Percentiles rank a stretch among this genome's conserved stretches.
These are phyloP conservation scores for Phialocephala subalpina DNA, from an alignment of 2,329 filamentous ascomycete genomes.

Conservation along the genomic window DNA sequence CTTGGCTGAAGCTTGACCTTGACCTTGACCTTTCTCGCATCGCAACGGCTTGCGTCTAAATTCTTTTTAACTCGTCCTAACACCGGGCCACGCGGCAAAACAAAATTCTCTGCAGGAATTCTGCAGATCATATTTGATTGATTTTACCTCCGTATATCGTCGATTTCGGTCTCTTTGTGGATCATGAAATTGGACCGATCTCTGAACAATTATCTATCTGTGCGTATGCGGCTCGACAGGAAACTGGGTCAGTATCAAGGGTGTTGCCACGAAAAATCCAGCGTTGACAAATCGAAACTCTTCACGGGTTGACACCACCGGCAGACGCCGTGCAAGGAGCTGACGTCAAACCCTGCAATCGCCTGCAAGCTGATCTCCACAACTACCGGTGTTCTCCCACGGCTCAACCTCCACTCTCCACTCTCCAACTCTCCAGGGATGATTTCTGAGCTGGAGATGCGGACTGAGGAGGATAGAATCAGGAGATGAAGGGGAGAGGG, in stretches of 20 bases:
- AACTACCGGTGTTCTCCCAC: conserved; percentile 16
- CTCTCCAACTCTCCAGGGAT: conserved; percentile 2
- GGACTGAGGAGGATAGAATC: conserved; percentile 15
- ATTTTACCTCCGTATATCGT: neutral
- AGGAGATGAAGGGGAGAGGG: conserved; percentile 17
- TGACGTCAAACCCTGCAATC: conserved; percentile 22
- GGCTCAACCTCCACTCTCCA: conserved; percentile 8
- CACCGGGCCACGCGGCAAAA: neutral
- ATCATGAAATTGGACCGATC: conserved; percentile 10
- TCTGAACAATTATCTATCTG: conserved; percentile 15
- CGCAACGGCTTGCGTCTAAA: too few relatives aligned
- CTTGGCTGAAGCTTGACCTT: conserved; percentile 21
- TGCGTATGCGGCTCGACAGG: conserved; percentile 16
- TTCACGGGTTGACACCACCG: conserved; percentile 1
- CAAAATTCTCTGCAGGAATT: neutral
- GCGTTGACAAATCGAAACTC: conserved; percentile 22
- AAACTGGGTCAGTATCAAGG: conserved; percentile 11
- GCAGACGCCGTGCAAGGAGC: conserved; percentile 16
- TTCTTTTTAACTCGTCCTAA: neutral
- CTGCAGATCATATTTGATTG: neutral
- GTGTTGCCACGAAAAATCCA: conserved; percentile 21
- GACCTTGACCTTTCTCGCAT: neutral
- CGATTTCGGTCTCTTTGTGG: conserved; percentile 35
- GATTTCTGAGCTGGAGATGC: conserved; percentile 19
- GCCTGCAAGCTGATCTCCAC: conserved; percentile 6